A percentile compares a stretch with the other conserved stretches of the same genome.
Evolutionary conservation across 1,284 basidiomycete genomes (phyloP).

Genomic region (Naganishia cerealis): DNA sequence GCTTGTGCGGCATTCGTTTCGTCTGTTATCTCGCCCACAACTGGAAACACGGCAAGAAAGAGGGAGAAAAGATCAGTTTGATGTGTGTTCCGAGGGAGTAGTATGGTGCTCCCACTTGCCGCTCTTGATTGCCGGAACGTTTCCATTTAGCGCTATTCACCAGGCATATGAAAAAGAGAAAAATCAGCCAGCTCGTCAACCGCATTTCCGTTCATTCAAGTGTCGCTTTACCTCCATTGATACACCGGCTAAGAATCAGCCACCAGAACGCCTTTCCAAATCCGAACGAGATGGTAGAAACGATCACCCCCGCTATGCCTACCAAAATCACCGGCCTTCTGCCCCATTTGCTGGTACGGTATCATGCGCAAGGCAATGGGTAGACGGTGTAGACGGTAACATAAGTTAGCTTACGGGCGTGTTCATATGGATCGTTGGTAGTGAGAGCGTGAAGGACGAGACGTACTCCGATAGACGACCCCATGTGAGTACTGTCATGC

Average conservation of each 20-base stretch:
- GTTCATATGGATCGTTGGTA: no score
- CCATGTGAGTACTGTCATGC: conserved; percentile 26
- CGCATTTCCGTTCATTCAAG: not conserved
- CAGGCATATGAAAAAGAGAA: not conserved
- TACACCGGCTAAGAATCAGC: conserved; percentile 13
- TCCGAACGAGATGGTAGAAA: conserved; percentile 23
- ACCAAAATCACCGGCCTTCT: conserved; percentile 21
- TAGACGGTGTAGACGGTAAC: no score
- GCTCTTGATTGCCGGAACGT: conserved; percentile 37
- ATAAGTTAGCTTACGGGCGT: no score
- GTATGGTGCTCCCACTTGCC: not conserved
- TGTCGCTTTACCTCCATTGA: conserved; percentile 21
- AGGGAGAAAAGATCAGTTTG: not conserved
- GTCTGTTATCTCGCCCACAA: conserved; percentile 37
- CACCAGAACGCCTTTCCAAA: conserved; percentile 24
- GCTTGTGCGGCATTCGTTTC: conserved; percentile 34
- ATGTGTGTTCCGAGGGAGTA: not conserved
- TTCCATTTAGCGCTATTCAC: conserved; percentile 31
- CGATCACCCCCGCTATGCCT: conserved; percentile 15
- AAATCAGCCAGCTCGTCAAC: not conserved
- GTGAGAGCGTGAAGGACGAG: no score
- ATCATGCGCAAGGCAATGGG: not conserved
- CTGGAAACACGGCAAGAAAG: not conserved
- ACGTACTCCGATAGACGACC: conserved; percentile 27
- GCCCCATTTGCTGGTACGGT: conserved; percentile 21